phyloP scores from a whole-genome alignment of 768 basidiomycete species.

The Boletales sp. region DNA sequence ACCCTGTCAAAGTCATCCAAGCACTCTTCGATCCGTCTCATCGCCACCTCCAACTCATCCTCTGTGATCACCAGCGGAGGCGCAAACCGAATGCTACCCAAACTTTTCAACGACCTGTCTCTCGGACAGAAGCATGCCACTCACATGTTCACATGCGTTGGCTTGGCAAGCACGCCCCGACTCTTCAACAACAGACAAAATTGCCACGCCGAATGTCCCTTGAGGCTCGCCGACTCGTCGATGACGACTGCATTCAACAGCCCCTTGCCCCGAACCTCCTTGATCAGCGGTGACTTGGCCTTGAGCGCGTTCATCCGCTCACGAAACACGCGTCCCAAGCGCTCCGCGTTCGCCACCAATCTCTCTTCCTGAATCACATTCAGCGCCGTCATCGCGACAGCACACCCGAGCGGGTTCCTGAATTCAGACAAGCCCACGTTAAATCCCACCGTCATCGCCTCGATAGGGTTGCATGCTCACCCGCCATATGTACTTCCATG shows the following conservation, averaged over 20 bases:
- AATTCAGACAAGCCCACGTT: background rate
- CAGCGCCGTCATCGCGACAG: slow-evolving; percentile 91
- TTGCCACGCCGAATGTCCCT: slow-evolving; percentile 91
- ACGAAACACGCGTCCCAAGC: slow-evolving; percentile 82
- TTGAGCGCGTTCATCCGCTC: slow-evolving; percentile 48
- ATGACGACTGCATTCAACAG: slow-evolving; percentile 93
- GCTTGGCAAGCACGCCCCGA: slow-evolving; percentile 90
- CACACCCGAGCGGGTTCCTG: slow-evolving; percentile 93
- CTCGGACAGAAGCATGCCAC: slow-evolving; percentile 26
- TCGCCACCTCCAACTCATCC: slow-evolving; percentile 70
- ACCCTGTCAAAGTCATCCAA: slow-evolving; percentile 81
- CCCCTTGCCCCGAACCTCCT: slow-evolving; percentile 80
- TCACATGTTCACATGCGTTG: slow-evolving; percentile 92
- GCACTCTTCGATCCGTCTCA: slow-evolving; percentile 72
- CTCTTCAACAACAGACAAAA: slow-evolving; percentile 90
- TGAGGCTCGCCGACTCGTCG: slow-evolving; percentile 73
- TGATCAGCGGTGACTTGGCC: slow-evolving; percentile 61
- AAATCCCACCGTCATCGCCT: background rate
- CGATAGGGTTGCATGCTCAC: slow-evolving; percentile 34
- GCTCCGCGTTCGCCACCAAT: slow-evolving; percentile 74
- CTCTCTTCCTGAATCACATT: slow-evolving; percentile 88
- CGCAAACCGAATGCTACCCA: slow-evolving; percentile 84
- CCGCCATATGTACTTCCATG: slow-evolving; percentile 97
- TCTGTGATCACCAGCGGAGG: slow-evolving; percentile 95
- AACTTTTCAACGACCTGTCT: background rate